Percentiles rank a stretch among this genome's conserved stretches.
Conservation (phyloP, 169 alveolate genomes). For the Cryptosporidium xiaoi region DNA sequence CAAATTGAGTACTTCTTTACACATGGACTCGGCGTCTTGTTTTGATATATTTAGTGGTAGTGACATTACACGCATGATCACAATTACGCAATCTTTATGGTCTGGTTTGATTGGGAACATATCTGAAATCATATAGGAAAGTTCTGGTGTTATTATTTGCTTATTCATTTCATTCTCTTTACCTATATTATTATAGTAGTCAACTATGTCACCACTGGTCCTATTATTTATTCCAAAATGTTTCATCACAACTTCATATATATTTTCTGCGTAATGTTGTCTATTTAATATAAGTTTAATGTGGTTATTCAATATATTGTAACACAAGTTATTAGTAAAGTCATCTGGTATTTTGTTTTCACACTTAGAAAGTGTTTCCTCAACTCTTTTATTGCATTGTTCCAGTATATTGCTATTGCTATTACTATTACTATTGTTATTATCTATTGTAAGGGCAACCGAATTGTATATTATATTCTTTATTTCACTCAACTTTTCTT, state of each 20-base stretch:
- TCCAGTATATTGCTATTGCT: not conserved
- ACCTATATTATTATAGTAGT: not conserved
- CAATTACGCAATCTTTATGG: constrained; percentile 45
- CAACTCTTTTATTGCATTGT: constrained; percentile 7
- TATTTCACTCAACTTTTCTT: not conserved
- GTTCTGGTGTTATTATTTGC: constrained; percentile 45
- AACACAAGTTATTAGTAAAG: constrained; percentile 5
- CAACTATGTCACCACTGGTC: not conserved
- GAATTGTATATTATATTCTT: constrained; percentile 5
- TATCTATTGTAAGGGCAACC: not conserved
- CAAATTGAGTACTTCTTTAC: constrained; percentile 21
- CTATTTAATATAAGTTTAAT: constrained; percentile 38
- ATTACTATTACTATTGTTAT: not conserved
- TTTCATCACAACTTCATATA: constrained; percentile 18
- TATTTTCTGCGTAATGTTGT: constrained; percentile 68
- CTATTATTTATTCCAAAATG: not conserved
- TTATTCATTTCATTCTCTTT: not conserved
- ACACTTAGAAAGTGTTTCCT: not conserved
- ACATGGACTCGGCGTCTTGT: constrained; percentile 20
- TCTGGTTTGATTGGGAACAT: constrained; percentile 33
- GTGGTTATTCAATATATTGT: constrained; percentile 34
- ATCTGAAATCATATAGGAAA: constrained; percentile 58
- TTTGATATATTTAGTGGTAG: constrained; percentile 23
- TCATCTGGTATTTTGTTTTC: not conserved
- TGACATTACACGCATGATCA: constrained; percentile 37